phyloP scores from a whole-genome alignment of 805 yeast species.

The Hanseniaspora lachancei region DNA sequence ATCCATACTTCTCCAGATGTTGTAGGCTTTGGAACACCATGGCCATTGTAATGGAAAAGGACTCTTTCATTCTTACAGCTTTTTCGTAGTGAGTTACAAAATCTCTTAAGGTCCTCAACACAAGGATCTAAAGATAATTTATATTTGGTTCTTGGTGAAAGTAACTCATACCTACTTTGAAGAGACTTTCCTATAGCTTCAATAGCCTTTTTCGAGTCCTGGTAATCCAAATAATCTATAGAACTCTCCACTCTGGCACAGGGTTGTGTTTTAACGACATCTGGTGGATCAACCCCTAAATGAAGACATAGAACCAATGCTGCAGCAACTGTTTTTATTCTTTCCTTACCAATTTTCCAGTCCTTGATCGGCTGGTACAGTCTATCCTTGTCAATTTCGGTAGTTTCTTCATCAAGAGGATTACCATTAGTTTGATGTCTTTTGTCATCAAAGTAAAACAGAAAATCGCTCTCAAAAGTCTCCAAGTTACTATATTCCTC shows the following conservation, averaged over 20 bases:
- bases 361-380: constrained; percentile 64
- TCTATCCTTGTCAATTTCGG: constrained; percentile 30
- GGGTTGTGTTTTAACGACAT: constrained; percentile 81
- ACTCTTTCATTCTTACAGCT: constrained; percentile 89
- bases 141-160: constrained; percentile 75
- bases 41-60: constrained; percentile 91
- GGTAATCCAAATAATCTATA: constrained; percentile 72
- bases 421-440: constrained; percentile 83
- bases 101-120: constrained; percentile 86
- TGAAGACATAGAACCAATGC: constrained; percentile 84
- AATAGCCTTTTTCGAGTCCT: constrained; percentile 80
- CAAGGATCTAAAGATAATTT: constrained; percentile 88
- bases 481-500: constrained; percentile 39
- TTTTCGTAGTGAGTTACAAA: constrained; percentile 76
- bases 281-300: constrained; percentile 95
- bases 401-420: constrained; percentile 50
- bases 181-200: constrained; percentile 81
- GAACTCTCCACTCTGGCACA: constrained; percentile 87
- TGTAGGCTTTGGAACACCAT: constrained; percentile 96
- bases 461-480: constrained; percentile 51
- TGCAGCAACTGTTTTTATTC: constrained; percentile 87
- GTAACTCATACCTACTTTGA: constrained; percentile 78
- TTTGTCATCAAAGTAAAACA: constrained; percentile 79
- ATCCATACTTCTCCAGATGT: constrained; percentile 97
- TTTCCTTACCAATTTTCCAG: constrained; percentile 83